Conservation (phyloP, 192 early-diverging fungal genomes). For the Jimgerdemannia flammicorona region DNA sequence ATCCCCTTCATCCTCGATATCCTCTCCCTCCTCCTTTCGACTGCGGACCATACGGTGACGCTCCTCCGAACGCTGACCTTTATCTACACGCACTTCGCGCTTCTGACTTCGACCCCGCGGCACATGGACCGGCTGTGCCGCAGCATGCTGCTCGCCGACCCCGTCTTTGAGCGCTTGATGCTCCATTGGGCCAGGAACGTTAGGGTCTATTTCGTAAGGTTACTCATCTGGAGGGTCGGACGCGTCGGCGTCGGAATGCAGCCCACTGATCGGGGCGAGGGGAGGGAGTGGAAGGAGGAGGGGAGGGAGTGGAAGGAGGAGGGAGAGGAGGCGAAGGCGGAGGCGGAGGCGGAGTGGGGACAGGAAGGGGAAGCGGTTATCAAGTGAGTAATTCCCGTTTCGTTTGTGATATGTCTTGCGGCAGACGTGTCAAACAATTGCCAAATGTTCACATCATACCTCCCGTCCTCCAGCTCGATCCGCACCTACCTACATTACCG, state of each 20-base stretch:
- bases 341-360: neutral
- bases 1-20: conserved; percentile 39
- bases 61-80: conserved; percentile 45
- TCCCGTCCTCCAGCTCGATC: neutral
- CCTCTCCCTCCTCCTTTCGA: conserved; percentile 29
- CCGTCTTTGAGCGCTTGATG: conserved; percentile 43
- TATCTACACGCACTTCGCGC: conserved; percentile 43
- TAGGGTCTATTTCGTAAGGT: conserved; percentile 42
- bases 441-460: neutral
- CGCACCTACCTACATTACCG: neutral
- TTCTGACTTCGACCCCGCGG: conserved; percentile 33
- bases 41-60: conserved; percentile 43
- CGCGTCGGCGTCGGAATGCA: conserved; percentile 25
- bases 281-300: conserved; percentile 6
- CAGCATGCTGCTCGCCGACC: conserved; percentile 25
- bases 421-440: too few species aligned
- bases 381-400: conserved; percentile 1
- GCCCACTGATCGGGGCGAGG: conserved; percentile 1
- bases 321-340: neutral
- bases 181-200: conserved; percentile 49
- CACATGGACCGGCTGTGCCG: conserved; percentile 34
- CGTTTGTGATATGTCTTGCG: neutral
- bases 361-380: conserved; percentile 2
- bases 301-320: neutral
- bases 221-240: conserved; percentile 42